Evolutionary conservation across 805 yeast species (phyloP).

Genomic region (Torulaspora gathmanii): DNA sequence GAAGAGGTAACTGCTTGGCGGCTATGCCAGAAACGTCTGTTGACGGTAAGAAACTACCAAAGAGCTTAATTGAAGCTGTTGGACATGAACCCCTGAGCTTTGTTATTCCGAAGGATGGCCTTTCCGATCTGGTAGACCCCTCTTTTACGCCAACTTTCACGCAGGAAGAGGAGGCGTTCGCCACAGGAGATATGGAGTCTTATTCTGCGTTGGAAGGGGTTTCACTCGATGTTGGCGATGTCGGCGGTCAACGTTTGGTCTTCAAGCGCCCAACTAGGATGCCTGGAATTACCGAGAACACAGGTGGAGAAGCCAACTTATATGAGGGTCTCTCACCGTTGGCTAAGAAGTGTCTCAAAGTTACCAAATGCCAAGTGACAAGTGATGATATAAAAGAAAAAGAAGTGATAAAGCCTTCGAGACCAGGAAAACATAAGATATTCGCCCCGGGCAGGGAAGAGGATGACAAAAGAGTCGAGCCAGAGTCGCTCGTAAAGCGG

Average conservation of each 20-base stretch:
- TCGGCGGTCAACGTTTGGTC: constrained; percentile 5
- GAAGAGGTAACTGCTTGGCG: constrained; percentile 18
- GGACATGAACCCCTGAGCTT: constrained; percentile 26
- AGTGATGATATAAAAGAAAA: constrained; percentile 4
- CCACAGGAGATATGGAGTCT: constrained; percentile 3
- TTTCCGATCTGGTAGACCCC: constrained; percentile 17
- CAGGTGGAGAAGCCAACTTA: constrained; percentile 6
- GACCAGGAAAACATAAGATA: constrained; percentile 4
- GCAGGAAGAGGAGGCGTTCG: constrained; percentile 7
- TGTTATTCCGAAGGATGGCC: constrained; percentile 30
- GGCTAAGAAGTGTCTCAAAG: constrained; percentile 18
- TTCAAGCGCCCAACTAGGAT: constrained; percentile 21
- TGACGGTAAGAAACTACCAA: constrained; percentile 27
- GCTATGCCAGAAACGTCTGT: constrained; percentile 33
- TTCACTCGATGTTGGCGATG: constrained; percentile 7
- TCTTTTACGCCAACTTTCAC: constrained; percentile 11
- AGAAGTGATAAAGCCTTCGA: not conserved
- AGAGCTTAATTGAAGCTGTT: constrained; percentile 26
- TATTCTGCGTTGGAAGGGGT: constrained; percentile 1
- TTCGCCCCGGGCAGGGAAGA: constrained; percentile 4
- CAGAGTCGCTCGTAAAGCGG: constrained; percentile 12
- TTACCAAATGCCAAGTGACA: constrained; percentile 5
- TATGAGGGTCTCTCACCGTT: constrained; percentile 24
- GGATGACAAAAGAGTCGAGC: not conserved
- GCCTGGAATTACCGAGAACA: not conserved